Base-by-base conservation (phyloP, 2,329 filamentous ascomycete species). In the Fusarium equiseti region DNA sequence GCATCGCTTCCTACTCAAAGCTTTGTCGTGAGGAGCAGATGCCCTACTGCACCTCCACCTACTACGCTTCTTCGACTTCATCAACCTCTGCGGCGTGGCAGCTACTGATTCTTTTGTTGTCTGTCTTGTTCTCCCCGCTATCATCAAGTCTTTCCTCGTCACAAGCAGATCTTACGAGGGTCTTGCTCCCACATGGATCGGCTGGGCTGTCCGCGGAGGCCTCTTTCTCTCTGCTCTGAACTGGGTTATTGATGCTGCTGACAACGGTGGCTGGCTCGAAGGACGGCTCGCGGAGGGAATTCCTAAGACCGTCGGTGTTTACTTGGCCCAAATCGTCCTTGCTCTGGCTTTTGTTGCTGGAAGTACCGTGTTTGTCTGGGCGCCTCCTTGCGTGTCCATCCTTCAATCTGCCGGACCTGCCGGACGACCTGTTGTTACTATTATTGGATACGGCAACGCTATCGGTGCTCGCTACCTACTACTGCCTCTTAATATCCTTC, bases 21-120 rank as follows among this genome's bases (percentile, higher is more conserved):
- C 89, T 99, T 22, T 99, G 96, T 79, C 91, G 96, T 62, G 96
- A 99, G 80, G 96, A 99, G 82, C 96, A 99, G 82, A 98, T 98
- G 93, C 96, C 96, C 0, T 97, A 92, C 82, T 99, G 96, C 84
- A 90, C 89, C 57, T 97, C 95, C 3, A 98, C 96, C 0, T 99
- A 98, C 83, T 99, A 99, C 78, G 92, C 94, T 7, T 98, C 95
- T 0, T 89, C 91, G 12, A 93, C 91, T 5, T 97, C 95, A 1
- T 98, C 96, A 0, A 98, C 95, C 2, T 98, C 95, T 5, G 93
- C 95, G 2, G 87, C 90, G 2, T 98, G 95, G 94, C 95, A 98
- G 79, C 86, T 98, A 20, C 80, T 85, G 10, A 91, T 98, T 50
- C 95, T 0, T 92, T 94, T 74, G 75, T 88, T n/a, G 87, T 94